These are phyloP conservation scores for Rhododendron henanense DNA, from an alignment of 148 eudicot species.

Conservation along the genomic window DNA sequence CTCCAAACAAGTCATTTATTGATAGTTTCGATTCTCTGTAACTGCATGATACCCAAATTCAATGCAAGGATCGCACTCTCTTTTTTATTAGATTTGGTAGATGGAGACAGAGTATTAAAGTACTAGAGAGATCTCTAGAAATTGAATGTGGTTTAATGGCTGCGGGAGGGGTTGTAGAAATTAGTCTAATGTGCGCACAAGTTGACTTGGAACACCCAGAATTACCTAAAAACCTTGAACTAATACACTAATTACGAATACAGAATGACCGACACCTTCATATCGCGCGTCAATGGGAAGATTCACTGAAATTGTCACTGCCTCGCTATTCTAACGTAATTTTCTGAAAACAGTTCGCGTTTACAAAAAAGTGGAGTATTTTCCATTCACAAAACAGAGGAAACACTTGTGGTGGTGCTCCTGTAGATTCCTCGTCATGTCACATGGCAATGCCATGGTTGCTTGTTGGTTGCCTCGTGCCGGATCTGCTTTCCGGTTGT, in stretches of 20 bases:
- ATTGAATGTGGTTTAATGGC: neutral
- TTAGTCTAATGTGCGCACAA: accelerated
- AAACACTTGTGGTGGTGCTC: neutral
- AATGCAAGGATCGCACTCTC: neutral
- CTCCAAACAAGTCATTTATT: neutral
- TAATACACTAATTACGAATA: too few species aligned
- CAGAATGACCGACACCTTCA: neutral
- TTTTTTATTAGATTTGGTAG: neutral
- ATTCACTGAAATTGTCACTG: neutral
- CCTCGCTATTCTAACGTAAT: neutral
- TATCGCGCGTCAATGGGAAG: too few species aligned
- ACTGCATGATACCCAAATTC: neutral
- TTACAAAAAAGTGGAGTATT: neutral
- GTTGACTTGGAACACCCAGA: too few species aligned
- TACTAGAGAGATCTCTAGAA: neutral
- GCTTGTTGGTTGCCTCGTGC: too few species aligned
- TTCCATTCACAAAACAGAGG: neutral
- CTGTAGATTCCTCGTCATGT: neutral
- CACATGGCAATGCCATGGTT: neutral
- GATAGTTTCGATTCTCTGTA: neutral
- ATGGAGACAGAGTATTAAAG: neutral
- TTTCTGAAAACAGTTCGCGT: neutral
- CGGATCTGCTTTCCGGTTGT: too few species aligned
- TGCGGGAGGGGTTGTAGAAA: too few species aligned
- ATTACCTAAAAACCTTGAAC: too few species aligned